Evolutionary conservation across 2,329 filamentous ascomycete species (phyloP).

Genomic region (Paradendryphiella salina): DNA sequence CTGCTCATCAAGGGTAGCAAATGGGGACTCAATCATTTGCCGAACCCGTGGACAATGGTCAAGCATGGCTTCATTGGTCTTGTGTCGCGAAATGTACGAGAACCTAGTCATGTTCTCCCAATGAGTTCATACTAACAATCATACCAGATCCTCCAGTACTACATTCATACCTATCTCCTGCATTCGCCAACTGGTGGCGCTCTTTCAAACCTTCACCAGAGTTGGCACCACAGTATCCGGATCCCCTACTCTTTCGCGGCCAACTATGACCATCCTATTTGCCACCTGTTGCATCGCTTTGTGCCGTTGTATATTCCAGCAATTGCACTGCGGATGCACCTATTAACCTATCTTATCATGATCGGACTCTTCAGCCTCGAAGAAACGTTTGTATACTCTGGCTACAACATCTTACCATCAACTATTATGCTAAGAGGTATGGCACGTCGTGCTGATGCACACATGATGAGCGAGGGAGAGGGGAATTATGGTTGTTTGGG

Average conservation of each 20-base stretch:
- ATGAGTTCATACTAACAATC: constrained; percentile 14
- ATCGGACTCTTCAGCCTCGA: constrained; percentile 65
- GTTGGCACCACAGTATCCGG: constrained; percentile 62
- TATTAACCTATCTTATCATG: constrained; percentile 72
- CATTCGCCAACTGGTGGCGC: constrained; percentile 54
- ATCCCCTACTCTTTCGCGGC: constrained; percentile 66
- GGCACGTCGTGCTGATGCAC: constrained; percentile 60
- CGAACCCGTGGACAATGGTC: constrained; percentile 64
- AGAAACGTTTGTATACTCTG: constrained; percentile 68
- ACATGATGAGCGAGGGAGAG: constrained; percentile 60
- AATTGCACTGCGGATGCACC: constrained; percentile 66
- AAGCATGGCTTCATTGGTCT: constrained; percentile 60
- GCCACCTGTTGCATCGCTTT: constrained; percentile 65
- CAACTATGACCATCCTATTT: constrained; percentile 69
- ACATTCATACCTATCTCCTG: constrained; percentile 71
- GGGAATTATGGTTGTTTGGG: constrained; percentile 68
- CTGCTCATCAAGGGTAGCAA: constrained; percentile 63
- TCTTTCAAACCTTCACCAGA: constrained; percentile 49
- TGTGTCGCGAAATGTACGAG: constrained; percentile 59
- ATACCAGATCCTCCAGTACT: constrained; percentile 66
- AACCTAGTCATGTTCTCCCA: neutral
- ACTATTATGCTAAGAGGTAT: constrained; percentile 61
- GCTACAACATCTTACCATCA: constrained; percentile 65
- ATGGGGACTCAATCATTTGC: constrained; percentile 63
- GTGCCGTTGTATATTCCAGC: constrained; percentile 69